Evolutionary conservation across 2,329 filamentous ascomycete genomes (phyloP), one percentile per base, ranked within the genome.

Genomic region (Graphilbum ipis-grandicollis): DNA sequence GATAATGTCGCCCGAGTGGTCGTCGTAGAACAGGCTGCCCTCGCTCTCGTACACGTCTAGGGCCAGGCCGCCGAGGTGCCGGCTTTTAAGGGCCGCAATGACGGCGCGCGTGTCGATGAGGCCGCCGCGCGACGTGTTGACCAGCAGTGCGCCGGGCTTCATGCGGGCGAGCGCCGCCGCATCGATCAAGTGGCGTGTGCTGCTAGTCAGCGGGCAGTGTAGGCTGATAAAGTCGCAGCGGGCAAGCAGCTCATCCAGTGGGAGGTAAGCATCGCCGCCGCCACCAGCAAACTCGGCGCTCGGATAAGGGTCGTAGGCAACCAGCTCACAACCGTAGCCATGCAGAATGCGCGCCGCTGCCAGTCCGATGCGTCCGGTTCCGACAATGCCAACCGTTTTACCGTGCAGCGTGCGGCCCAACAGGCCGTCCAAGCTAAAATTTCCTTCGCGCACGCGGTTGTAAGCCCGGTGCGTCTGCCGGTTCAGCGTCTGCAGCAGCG

Each of bases 1-100:
- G 43, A 79, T 75, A 46, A 79, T 72, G 43, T 74, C 64, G 13
- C 59, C 63, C 5, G 71, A 75, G 47, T 75, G 71, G 44, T 79
- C 74, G 46, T 69, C 63, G 51, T 79, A 79, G 48, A 79, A 79
- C 26, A 78, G 54, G 29, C 58, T 52, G n/a, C 64, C 59, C 50
- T 80, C 75, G 31, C 63, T 65, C 48, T 80, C 75, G 50, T 79
- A 80, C 14, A 80, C 75, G 48, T 80, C 75, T 29, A 80, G 58
- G 1, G 73, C 75, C 22, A 78, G 56, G 1, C 70, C 74, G 8
- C 71, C 71, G 2, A 80, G 56, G 19, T 63, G 63, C n/a, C 60
- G 60, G 28, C 50, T 58, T 56, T 80, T 79, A 41, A 80, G 61
- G 12, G 70, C 68, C 18, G 62, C 55, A 38, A 78, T 69, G 39